These are phyloP conservation scores for Neopestalotiopsis rosae DNA, from an alignment of 2,329 filamentous ascomycete species.

Conservation along the genomic window DNA sequence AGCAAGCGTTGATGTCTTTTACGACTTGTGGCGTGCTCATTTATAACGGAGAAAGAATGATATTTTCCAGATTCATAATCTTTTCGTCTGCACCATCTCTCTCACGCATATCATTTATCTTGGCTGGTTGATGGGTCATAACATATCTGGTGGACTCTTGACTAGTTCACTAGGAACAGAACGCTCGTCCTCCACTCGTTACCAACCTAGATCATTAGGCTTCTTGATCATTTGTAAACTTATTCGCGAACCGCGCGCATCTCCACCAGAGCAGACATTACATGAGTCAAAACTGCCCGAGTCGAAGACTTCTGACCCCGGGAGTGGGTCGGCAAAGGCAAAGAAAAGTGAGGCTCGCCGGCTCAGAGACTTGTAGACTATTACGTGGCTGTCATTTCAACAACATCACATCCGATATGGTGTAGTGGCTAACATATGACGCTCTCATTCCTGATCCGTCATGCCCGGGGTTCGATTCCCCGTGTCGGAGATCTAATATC, in stretches of 20 bases:
- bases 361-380: not conserved
- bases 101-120: not conserved
- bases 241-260: not conserved
- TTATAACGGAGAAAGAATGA: not conserved
- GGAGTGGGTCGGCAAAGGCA: not conserved
- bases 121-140: not conserved
- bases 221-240: not conserved
- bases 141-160: not conserved
- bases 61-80: not conserved
- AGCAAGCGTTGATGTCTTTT: not conserved
- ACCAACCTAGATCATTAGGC: not conserved
- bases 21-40: not conserved
- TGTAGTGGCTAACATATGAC: slow-evolving; percentile 9
- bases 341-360: not conserved
- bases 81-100: not conserved
- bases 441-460: slow-evolving; percentile 23
- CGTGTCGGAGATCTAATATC: slow-evolving; percentile 28
- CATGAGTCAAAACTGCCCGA: not conserved
- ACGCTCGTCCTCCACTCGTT: not conserved
- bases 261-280: not conserved
- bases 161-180: not conserved
- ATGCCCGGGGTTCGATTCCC: slow-evolving; percentile 37
- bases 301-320: not conserved
- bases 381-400: not conserved
- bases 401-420: slow-evolving; percentile 2